Conservation (phyloP, 176 grass and related monocot species). For the Melocanna baccifera region DNA sequence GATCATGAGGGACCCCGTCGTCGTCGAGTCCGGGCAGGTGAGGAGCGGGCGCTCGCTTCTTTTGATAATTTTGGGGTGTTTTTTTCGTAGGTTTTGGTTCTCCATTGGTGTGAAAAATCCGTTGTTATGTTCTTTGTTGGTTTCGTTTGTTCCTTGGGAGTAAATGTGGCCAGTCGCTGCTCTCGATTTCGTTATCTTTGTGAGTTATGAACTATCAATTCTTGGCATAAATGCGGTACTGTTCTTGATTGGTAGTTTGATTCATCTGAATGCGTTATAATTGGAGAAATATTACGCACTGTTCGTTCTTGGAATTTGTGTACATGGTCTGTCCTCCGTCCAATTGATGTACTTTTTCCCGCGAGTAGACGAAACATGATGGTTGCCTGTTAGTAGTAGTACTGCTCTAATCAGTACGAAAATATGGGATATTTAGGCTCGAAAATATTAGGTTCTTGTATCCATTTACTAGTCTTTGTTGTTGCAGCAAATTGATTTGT, state of each 20-base stretch:
- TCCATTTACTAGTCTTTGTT: neutral
- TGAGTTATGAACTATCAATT: neutral
- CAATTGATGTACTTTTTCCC: constrained; percentile 18
- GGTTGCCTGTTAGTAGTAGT: neutral
- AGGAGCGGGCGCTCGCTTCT: neutral
- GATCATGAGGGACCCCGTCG: constrained; percentile 79
- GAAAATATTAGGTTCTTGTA: neutral
- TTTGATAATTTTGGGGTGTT: neutral
- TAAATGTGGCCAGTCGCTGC: neutral
- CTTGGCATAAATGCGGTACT: constrained; percentile 14
- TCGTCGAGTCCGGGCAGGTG: constrained; percentile 79
- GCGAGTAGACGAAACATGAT: constrained; percentile 1
- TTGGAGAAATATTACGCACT: neutral
- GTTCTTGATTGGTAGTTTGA: neutral
- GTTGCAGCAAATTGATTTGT: neutral
- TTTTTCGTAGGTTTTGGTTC: neutral
- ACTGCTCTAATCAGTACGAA: neutral
- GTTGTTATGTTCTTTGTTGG: neutral
- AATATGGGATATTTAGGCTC: neutral
- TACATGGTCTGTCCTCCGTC: neutral
- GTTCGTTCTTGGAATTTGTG: neutral
- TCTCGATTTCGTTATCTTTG: neutral
- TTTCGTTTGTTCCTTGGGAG: neutral
- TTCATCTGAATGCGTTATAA: neutral
- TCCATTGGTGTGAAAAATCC: neutral